A percentile compares a stretch with the other conserved stretches of the same genome.
Evolutionary conservation across 176 grass and related monocot genomes (phyloP).

Genomic region (Carex cristatella): DNA sequence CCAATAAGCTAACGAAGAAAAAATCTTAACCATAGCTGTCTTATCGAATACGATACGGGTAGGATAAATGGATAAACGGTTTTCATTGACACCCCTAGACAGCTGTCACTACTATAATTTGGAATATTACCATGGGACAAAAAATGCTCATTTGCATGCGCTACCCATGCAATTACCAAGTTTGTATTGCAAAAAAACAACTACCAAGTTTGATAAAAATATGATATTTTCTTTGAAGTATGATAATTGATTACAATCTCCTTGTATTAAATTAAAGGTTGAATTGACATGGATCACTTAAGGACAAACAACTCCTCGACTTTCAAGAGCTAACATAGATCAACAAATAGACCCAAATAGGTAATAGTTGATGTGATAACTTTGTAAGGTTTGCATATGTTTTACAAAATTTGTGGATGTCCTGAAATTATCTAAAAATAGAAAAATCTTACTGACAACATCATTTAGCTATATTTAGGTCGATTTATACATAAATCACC

Average conservation of each 20-base stretch:
- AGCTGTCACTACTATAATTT: too few relatives aligned
- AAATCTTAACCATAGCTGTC: too few relatives aligned
- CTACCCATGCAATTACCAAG: background rate
- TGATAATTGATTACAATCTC: slow-evolving; percentile 24
- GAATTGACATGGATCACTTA: slow-evolving; percentile 47
- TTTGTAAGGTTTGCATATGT: background rate
- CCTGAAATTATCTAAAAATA: background rate
- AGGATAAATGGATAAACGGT: too few relatives aligned
- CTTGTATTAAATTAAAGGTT: slow-evolving; percentile 43
- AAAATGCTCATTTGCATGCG: too few relatives aligned
- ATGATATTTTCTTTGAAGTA: background rate
- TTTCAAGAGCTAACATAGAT: slow-evolving; percentile 72
- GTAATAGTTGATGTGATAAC: slow-evolving; percentile 22
- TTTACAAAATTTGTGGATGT: slow-evolving; percentile 3
- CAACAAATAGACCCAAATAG: slow-evolving; percentile 83
- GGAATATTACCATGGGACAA: too few relatives aligned
- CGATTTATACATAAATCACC: background rate
- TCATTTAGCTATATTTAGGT: background rate
- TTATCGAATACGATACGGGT: too few relatives aligned
- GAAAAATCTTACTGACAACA: background rate
- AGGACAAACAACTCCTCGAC: slow-evolving; percentile 39
- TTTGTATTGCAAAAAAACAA: slow-evolving; percentile 28
- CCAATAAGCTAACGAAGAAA: too few relatives aligned
- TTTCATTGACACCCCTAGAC: too few relatives aligned
- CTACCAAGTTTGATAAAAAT: background rate